Conservation (phyloP, 768 basidiomycete species). For the Lentinula guzmanii region DNA sequence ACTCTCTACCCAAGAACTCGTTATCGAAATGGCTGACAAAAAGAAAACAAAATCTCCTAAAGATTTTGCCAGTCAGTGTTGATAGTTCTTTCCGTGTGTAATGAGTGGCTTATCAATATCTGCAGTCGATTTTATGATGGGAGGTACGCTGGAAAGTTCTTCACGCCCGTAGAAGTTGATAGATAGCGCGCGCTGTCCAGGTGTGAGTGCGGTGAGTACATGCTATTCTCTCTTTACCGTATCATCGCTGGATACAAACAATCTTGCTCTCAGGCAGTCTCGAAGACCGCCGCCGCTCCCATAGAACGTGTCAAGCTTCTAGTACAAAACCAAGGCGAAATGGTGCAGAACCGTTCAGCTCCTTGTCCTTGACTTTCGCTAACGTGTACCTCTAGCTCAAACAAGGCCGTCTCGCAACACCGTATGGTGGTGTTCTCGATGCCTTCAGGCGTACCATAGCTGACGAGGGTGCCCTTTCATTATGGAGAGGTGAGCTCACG, state of each 20-base stretch:
- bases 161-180: no score
- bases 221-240: not conserved
- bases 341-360: slow-evolving; percentile 44
- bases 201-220: slow-evolving; percentile 78
- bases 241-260: slow-evolving; percentile 13
- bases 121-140: slow-evolving; percentile 91
- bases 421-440: slow-evolving; percentile 95
- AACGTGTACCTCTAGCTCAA: slow-evolving; percentile 70
- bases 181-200: slow-evolving; percentile 16
- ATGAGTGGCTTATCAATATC: slow-evolving; percentile 16
- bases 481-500: slow-evolving; percentile 60
- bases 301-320: slow-evolving; percentile 99
- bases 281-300: slow-evolving; percentile 98
- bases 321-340: slow-evolving; percentile 99
- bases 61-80: slow-evolving; percentile 76
- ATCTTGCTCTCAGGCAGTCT: slow-evolving; percentile 69
- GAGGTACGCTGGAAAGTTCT: slow-evolving; percentile 20
- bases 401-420: slow-evolving; percentile 93
- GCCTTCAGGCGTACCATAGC: slow-evolving; percentile 89
- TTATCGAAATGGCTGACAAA: slow-evolving; percentile 66
- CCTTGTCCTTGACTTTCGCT: slow-evolving; percentile 15
- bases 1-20: no score
- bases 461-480: slow-evolving; percentile 91
- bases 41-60: slow-evolving; percentile 86
- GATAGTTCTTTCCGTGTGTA: not conserved